Percentiles rank a stretch among this genome's conserved stretches.
phyloP scores from a whole-genome alignment of 768 basidiomycete genomes.

The Lactarius pseudohatsudake region DNA sequence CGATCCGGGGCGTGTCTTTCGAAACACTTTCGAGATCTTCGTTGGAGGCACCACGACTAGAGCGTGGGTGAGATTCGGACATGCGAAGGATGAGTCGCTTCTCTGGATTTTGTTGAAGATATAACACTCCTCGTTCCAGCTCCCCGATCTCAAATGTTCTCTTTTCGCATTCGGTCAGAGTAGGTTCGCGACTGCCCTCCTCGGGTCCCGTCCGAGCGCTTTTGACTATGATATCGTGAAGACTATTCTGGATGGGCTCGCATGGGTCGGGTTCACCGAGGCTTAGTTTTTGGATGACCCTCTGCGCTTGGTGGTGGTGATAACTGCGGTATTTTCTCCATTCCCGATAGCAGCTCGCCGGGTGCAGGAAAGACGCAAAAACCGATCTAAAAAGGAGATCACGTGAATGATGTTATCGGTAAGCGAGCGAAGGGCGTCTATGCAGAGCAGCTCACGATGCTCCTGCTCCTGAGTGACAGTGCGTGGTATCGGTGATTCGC shows the following conservation, averaged over 20 bases:
- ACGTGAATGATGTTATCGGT: slow-evolving; percentile 4
- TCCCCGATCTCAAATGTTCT: slow-evolving; percentile 3
- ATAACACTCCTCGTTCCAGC: slow-evolving; percentile 9
- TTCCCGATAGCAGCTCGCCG: slow-evolving; percentile 3
- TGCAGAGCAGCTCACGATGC: not conserved
- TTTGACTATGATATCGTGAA: slow-evolving; percentile 4
- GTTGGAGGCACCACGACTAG: not conserved
- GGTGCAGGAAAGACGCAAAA: not conserved
- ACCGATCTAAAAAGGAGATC: not conserved
- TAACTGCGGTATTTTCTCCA: not conserved
- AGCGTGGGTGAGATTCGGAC: not conserved
- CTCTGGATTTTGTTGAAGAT: not conserved
- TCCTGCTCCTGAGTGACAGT: not conserved
- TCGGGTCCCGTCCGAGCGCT: not conserved
- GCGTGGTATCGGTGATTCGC: not conserved
- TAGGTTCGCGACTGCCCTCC: slow-evolving; percentile 4
- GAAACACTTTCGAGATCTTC: not conserved
- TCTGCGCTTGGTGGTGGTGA: not conserved
- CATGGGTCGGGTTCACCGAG: slow-evolving; percentile 1
- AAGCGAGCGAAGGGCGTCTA: not conserved
- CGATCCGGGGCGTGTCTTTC: not conserved
- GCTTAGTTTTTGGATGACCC: not conserved
- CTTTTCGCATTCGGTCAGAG: slow-evolving; percentile 9
- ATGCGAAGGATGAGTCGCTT: not conserved
- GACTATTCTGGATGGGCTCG: slow-evolving; percentile 15